Conservation (phyloP, 208 protist species). For the Acanthamoeba divionensis region DNA sequence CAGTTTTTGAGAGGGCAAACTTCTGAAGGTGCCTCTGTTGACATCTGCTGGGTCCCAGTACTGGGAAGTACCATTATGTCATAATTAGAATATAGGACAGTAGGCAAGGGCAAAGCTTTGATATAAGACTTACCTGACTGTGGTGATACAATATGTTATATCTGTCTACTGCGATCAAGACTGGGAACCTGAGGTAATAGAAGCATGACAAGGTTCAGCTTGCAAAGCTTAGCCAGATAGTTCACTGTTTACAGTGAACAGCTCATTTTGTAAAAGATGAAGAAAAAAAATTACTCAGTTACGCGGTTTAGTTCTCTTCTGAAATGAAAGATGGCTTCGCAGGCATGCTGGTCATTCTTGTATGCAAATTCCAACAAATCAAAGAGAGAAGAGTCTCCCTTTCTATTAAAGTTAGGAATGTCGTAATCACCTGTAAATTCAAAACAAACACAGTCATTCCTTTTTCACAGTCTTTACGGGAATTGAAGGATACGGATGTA, state of each 20-base stretch:
- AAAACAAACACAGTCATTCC: too few species aligned
- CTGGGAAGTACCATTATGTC: too few species aligned
- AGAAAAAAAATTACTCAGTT: not conserved
- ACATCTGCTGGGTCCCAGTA: slow-evolving; percentile 32
- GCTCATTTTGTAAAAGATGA: not conserved
- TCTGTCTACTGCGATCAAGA: not conserved
- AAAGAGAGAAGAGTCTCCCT: not conserved
- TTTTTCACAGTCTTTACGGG: not conserved
- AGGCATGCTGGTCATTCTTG: not conserved
- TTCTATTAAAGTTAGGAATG: not conserved
- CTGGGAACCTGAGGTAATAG: not conserved
- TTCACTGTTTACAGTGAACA: not conserved
- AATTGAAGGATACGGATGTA: not conserved
- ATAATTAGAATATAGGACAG: too few species aligned
- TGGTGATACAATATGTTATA: not conserved
- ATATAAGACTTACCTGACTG: too few species aligned
- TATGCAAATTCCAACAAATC: slow-evolving; percentile 1
- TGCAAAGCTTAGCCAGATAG: not conserved
- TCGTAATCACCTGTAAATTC: not conserved
- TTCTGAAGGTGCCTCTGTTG: not conserved
- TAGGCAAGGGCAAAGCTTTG: too few species aligned
- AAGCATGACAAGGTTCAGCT: not conserved
- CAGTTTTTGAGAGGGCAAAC: not conserved
- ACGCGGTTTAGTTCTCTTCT: slow-evolving; percentile 9
- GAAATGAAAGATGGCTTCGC: not conserved